These are phyloP conservation scores for Nakazawaea holstii DNA, from an alignment of 805 yeast genomes.

Conservation along the genomic window DNA sequence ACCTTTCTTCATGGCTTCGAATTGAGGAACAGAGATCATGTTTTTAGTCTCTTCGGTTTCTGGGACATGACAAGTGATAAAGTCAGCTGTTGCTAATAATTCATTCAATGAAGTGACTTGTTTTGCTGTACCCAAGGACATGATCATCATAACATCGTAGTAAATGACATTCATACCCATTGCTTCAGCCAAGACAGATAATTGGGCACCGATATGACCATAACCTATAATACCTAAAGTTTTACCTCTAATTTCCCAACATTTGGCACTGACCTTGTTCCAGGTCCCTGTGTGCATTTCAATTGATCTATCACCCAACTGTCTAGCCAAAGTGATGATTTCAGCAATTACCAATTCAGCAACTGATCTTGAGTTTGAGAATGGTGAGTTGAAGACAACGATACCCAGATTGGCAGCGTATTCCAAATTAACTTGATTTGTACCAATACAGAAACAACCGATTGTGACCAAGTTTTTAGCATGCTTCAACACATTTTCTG, in stretches of 20 bases:
- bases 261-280: constrained; percentile 91
- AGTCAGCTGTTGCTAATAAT: constrained; percentile 75
- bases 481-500: constrained; percentile 69
- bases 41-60: constrained; percentile 89
- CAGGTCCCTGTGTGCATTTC: constrained; percentile 96
- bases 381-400: constrained; percentile 97
- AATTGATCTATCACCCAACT: constrained; percentile 91
- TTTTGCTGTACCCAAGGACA: constrained; percentile 95
- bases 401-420: constrained; percentile 90
- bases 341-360: constrained; percentile 97
- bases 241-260: constrained; percentile 99
- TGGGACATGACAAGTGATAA: constrained; percentile 91
- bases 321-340: constrained; percentile 90
- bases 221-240: constrained; percentile 96
- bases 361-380: constrained; percentile 96
- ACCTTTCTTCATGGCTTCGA: constrained; percentile 95
- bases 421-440: constrained; percentile 93
- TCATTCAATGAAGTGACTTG: constrained; percentile 86
- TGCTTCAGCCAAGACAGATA: constrained; percentile 94
- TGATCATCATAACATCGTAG: constrained; percentile 87
- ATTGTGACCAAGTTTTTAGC: constrained; percentile 86
- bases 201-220: constrained; percentile 97
- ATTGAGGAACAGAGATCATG: constrained; percentile 83
- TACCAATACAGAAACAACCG: constrained; percentile 99
- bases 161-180: constrained; percentile 96